Conservation (phyloP, 345 rosid species). For the Acer yangbiense region DNA sequence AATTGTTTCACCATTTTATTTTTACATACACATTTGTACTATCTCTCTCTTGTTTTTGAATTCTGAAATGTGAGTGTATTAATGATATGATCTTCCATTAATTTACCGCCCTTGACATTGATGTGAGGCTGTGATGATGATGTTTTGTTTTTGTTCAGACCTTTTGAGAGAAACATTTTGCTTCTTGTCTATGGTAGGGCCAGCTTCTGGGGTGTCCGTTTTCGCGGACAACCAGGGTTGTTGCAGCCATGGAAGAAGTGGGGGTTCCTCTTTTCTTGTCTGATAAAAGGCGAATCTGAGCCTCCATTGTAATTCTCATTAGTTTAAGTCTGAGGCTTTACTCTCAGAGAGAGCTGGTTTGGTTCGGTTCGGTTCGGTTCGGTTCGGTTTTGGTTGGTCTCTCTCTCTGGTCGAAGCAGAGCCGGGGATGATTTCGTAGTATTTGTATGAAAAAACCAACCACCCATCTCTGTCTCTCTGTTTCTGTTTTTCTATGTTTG, state of each 20-base stretch:
- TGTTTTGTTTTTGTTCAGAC: background rate
- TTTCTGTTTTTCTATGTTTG: background rate
- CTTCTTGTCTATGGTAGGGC: background rate
- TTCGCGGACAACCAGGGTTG: background rate
- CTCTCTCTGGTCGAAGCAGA: background rate
- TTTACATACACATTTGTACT: too few species aligned
- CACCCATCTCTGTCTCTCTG: too few species aligned
- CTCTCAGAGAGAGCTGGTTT: background rate
- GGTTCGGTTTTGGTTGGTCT: background rate
- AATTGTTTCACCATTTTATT: background rate
- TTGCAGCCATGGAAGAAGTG: conserved; percentile 6
- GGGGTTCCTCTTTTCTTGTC: background rate
- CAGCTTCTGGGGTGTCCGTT: background rate
- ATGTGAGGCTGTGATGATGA: background rate
- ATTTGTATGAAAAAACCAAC: background rate
- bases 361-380: background rate
- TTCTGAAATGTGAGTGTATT: too few species aligned
- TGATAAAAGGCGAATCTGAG: conserved; percentile 12
- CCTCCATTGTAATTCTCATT: conserved; percentile 6
- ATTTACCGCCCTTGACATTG: too few species aligned
- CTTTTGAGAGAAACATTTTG: background rate
- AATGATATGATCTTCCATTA: too few species aligned
- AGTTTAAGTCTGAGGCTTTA: conserved; percentile 8
- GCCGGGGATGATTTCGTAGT: background rate
- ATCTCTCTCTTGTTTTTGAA: too few species aligned